These are phyloP conservation scores for Favolaschia claudopus DNA, from an alignment of 768 basidiomycete species.

Conservation along the genomic window DNA sequence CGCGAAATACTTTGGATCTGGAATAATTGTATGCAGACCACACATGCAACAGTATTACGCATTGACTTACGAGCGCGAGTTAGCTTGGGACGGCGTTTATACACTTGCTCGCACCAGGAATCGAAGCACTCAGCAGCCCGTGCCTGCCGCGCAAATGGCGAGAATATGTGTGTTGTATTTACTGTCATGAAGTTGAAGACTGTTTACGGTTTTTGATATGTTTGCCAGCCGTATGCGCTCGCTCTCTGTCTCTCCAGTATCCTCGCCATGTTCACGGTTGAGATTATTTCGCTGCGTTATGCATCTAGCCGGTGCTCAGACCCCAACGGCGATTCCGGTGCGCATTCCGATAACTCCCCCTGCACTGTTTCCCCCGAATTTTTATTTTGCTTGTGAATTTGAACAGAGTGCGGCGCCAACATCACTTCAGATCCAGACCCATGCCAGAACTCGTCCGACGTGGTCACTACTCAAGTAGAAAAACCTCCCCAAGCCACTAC, in stretches of 20 bases:
- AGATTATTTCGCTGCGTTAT: slow-evolving; percentile 77
- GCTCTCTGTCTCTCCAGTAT: slow-evolving; percentile 84
- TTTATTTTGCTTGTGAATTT: too few relatives aligned
- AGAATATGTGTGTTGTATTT: slow-evolving; percentile 65
- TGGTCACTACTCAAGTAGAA: background rate
- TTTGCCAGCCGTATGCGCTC: slow-evolving; percentile 76
- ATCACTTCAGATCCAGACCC: too few relatives aligned
- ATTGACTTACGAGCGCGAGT: too few relatives aligned
- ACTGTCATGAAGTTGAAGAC: too few relatives aligned
- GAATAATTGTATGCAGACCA: slow-evolving; percentile 72
- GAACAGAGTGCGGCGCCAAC: too few relatives aligned
- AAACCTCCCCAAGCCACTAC: background rate
- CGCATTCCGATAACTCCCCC: too few relatives aligned
- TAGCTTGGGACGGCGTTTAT: slow-evolving; percentile 67
- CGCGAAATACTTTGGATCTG: slow-evolving; percentile 91
- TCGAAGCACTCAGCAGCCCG: slow-evolving; percentile 70
- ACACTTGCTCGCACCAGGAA: slow-evolving; percentile 79
- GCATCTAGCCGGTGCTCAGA: slow-evolving; percentile 36
- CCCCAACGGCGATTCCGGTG: background rate
- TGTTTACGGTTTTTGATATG: too few relatives aligned
- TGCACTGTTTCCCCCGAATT: too few relatives aligned
- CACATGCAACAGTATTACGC: slow-evolving; percentile 85
- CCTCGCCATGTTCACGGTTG: slow-evolving; percentile 84
- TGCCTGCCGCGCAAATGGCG: slow-evolving; percentile 79
- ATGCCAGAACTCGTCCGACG: background rate